Percentiles rank a stretch among this genome's conserved stretches.
phyloP scores from a whole-genome alignment of 129 eudicot species.

The Centaurea solstitialis region DNA sequence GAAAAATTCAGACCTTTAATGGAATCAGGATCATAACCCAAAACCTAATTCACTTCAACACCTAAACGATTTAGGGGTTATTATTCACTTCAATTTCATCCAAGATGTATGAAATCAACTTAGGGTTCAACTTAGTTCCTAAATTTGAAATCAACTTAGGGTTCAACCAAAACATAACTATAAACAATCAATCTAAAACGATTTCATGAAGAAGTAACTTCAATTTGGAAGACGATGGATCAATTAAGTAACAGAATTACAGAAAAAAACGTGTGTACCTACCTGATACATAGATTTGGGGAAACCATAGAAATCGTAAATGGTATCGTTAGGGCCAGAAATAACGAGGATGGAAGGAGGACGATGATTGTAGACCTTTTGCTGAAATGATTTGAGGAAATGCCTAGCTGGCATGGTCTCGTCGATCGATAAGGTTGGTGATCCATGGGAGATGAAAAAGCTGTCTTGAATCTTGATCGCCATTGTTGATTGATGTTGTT shows the following conservation, averaged over 20 bases:
- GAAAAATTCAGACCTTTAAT: too few relatives aligned
- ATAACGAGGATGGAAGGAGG: conserved; percentile 74
- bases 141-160: too few relatives aligned
- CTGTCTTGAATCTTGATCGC: conserved; percentile 46
- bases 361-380: conserved; percentile 39
- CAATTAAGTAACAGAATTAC: background rate
- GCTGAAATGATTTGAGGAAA: conserved; percentile 61
- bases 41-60: background rate
- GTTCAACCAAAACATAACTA: background rate
- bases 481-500: background rate
- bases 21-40: background rate
- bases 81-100: too few relatives aligned
- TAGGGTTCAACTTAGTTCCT: background rate
- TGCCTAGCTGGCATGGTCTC: conserved; percentile 67
- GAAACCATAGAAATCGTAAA: conserved; percentile 72
- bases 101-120: background rate
- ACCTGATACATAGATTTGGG: conserved; percentile 79
- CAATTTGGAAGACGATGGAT: too few relatives aligned
- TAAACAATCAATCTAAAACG: background rate
- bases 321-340: conserved; percentile 66
- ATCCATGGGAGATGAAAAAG: conserved; percentile 87
- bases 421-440: conserved; percentile 76
- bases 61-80: background rate
- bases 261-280: background rate
- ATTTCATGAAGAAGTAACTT: background rate